Evolutionary conservation across 2,329 filamentous ascomycete genomes (phyloP).

Genomic region (Pestalotiopsis sp.): DNA sequence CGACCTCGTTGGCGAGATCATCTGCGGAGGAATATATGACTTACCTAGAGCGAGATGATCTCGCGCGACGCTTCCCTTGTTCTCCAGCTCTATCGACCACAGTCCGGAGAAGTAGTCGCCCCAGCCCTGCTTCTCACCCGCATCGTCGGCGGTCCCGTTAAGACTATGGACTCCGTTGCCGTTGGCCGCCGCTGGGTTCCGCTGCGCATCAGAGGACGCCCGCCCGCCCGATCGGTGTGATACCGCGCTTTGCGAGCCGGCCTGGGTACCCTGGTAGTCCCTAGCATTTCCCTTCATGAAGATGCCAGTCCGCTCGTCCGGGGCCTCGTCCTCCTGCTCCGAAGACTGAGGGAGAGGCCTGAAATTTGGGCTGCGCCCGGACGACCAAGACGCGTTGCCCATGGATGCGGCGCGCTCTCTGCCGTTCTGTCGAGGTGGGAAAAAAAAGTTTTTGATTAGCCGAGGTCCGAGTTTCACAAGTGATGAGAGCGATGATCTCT

Average conservation of each 20-base stretch:
- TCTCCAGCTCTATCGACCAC: constrained; percentile 75
- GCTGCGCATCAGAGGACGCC: constrained; percentile 17
- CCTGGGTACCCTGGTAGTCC: constrained; percentile 42
- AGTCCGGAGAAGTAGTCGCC: constrained; percentile 49
- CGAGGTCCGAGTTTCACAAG: background rate
- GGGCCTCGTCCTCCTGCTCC: constrained; percentile 19
- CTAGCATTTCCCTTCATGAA: constrained; percentile 35
- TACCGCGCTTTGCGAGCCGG: constrained; percentile 13
- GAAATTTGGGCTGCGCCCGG: constrained; percentile 21
- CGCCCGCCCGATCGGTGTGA: constrained; percentile 21
- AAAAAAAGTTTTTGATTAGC: constrained; percentile 13
- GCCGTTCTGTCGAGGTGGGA: constrained; percentile 34
- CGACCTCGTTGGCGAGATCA: background rate
- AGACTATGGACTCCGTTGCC: constrained; percentile 18
- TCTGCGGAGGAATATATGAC: constrained; percentile 16
- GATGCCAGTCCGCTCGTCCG: constrained; percentile 47
- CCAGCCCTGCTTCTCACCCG: constrained; percentile 50
- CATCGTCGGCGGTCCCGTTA: constrained; percentile 20
- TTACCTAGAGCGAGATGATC: constrained; percentile 80
- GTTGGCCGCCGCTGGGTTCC: constrained; percentile 1
- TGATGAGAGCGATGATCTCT: too few relatives aligned
- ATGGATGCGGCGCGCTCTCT: constrained; percentile 46
- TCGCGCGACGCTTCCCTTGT: constrained; percentile 81
- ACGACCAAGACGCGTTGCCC: constrained; percentile 21
- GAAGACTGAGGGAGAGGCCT: constrained; percentile 15